Evolutionary conservation across 1,284 basidiomycete species (phyloP), one percentile per base, ranked within the genome.

Genomic region (Phellinidium pouzarii): DNA sequence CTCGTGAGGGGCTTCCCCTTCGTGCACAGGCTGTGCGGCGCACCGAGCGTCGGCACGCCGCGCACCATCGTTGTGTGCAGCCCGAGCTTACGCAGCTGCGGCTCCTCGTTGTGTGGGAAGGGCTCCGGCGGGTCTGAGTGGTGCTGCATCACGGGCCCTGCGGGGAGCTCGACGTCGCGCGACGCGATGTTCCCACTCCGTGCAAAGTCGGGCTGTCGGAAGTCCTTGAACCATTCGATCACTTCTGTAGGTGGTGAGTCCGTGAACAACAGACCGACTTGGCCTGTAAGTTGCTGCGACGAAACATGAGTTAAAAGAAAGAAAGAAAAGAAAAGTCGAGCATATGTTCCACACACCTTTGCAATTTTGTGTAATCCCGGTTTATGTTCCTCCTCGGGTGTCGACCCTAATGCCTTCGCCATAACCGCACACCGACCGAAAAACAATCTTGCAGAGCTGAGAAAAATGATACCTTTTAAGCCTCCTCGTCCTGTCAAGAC

Each of bases 41-140:
- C 76, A 45, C 82, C 79, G 51, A 99, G 72, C 3, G 86, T 90
- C 2, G 96, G 95, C 1, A 97, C 88, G 53, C 95, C 96, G 59
- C 80, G 81, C 58, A 87, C 80, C 72, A 99, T 80, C 51, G 76
- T 79, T 17, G 95, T 98, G 43, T 84, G 78, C 50, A 99, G 74
- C 9, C 96, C 96, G 26, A 98, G 79, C 66, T 89, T 87, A 53
- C 95, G 83, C 50, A 99, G 76, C 65, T 98, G 94, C 19, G 95
- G 93, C 62, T 99, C 95, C 71, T 98, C 91, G 61, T 91, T 93
- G 69, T 97, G 94, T 25, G 95, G 92, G 67, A 98, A 94, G 0
- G 93, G 87, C 61, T 90, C 84, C 27, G 86, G 80, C 2, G 84
- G 84, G 60, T 84, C 80, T 11, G 85, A 83, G 65, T 87, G 75